phyloP scores from a whole-genome alignment of 352 stramenopile species.

The Globisporangium carolinianum region DNA sequence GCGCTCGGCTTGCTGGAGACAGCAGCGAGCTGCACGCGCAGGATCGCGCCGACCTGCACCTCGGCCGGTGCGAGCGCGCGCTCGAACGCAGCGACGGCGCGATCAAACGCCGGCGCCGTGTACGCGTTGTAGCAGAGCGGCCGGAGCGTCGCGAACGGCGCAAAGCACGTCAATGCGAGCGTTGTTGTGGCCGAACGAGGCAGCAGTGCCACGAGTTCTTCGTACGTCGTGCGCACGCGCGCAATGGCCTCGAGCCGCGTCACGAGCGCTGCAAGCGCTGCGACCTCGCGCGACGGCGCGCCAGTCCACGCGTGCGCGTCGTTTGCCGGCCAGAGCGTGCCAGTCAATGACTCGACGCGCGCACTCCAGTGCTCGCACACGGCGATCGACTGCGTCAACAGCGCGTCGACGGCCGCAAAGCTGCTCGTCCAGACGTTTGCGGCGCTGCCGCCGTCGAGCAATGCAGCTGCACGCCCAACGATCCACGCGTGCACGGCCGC shows the following conservation, averaged over 20 bases:
- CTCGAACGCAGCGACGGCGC: conserved; percentile 75
- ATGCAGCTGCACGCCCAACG: conserved; percentile 36
- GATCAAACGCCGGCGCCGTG: conserved; percentile 78
- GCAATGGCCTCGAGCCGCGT: conserved; percentile 77
- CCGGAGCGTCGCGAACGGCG: conserved; percentile 54
- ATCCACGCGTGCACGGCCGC: conserved; percentile 69
- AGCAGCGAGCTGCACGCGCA: conserved; percentile 67
- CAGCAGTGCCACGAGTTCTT: conserved; percentile 78
- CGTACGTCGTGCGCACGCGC: conserved; percentile 78
- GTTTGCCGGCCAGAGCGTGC: conserved; percentile 67
- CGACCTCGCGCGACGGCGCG: conserved; percentile 28
- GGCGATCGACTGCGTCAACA: conserved; percentile 50
- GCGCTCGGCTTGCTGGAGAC: conserved; percentile 53
- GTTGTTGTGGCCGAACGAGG: conserved; percentile 30
- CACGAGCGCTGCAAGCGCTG: conserved; percentile 34
- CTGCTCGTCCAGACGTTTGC: conserved; percentile 53
- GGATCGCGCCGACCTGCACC: conserved; percentile 64
- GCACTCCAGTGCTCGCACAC: conserved; percentile 84
- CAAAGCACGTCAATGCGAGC: conserved; percentile 52
- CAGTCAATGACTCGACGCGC: conserved; percentile 71
- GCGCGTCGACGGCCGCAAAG: conserved; percentile 49
- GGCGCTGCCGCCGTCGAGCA: conserved; percentile 8
- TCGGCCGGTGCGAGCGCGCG: conserved; percentile 75
- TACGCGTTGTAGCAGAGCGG: conserved; percentile 89
- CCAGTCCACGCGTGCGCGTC: conserved; percentile 81